Conservation (phyloP, 1,284 basidiomycete genomes). For the Microbotryum lychnidis-dioicae region DNA sequence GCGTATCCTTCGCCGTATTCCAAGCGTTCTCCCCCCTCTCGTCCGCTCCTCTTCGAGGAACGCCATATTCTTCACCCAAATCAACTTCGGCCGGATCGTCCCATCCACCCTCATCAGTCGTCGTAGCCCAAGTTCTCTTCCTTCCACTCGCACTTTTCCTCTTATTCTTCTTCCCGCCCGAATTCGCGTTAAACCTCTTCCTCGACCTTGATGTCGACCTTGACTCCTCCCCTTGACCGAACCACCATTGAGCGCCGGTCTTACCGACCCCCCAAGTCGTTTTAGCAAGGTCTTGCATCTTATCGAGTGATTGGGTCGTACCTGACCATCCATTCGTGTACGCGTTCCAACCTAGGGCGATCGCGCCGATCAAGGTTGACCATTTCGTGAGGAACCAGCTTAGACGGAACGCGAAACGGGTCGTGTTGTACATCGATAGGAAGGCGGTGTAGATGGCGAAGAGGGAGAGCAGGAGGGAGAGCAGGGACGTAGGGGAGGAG, state of each 20-base stretch:
- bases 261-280: constrained; percentile 11
- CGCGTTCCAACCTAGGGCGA: constrained; percentile 35
- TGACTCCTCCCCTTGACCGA: neutral
- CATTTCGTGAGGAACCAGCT: constrained; percentile 63
- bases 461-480: constrained; percentile 49
- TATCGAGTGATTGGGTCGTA: constrained; percentile 4
- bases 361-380: constrained; percentile 52
- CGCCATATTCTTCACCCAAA: neutral
- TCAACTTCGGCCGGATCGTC: constrained; percentile 11
- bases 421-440: constrained; percentile 61
- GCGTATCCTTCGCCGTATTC: constrained; percentile 5
- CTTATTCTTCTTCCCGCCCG: neutral
- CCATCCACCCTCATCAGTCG: constrained; percentile 1
- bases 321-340: constrained; percentile 11
- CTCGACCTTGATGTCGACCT: neutral
- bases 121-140: neutral
- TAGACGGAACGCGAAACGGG: constrained; percentile 60
- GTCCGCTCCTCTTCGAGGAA: too few relatives aligned
- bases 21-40: constrained; percentile 1
- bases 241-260: constrained; percentile 11
- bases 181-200: neutral
- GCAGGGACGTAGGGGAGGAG: constrained; percentile 39
- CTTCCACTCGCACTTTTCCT: constrained; percentile 4
- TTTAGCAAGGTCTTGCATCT: neutral
- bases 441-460: constrained; percentile 63